Evolutionary conservation across 2,329 filamentous ascomycete genomes (phyloP), one percentile per base, ranked within the genome.

Genomic region (Mariannaea sp.): DNA sequence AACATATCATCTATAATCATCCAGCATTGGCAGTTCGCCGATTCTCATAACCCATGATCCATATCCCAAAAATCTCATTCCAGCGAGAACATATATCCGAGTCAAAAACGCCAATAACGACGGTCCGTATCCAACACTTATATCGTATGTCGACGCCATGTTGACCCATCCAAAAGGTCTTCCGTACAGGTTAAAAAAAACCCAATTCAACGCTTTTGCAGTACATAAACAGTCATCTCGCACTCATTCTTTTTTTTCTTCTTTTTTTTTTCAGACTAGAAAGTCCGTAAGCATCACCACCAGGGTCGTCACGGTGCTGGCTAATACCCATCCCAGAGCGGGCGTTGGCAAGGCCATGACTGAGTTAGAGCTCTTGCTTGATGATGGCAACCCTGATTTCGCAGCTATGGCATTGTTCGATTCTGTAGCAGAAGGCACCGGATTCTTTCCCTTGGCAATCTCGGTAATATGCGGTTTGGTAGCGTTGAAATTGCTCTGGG

Each of bases 401-500:
- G 83, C 82, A 3, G 72, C 62, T 1, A 80, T 79, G 0, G 81
- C 70, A 40, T 79, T 77, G 3, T 69, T 56, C 1, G 83, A 82
- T 10, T 67, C 67, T 0, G 75, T 79, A 3, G 83, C 82, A n/a
- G 74, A 76, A 9, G 85, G 85, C 4, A 87, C 77, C 0, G 76
- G 63, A 14, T 70, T 64, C 10, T 70, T 70, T 6, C 81, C 81
- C 9, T 71, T 73, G 17, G 71, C 71, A 51, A 88, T 86, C 71
- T 87, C 83, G 29, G 77, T 59, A 13, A 88, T 70, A 42, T 76
- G 77, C 5, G 75, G 75, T 5, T 47, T 42, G 0, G 61, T 66
- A 4, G 78, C 74, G 65, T 88, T 83, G 70, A 84, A 86, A 44
- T 78, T 80, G 14, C 86, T 86, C 68, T 87, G 83, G 1, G 87